phyloP scores from a whole-genome alignment of 1,139 yeast genomes.

The Geotrichum macrosporum region DNA sequence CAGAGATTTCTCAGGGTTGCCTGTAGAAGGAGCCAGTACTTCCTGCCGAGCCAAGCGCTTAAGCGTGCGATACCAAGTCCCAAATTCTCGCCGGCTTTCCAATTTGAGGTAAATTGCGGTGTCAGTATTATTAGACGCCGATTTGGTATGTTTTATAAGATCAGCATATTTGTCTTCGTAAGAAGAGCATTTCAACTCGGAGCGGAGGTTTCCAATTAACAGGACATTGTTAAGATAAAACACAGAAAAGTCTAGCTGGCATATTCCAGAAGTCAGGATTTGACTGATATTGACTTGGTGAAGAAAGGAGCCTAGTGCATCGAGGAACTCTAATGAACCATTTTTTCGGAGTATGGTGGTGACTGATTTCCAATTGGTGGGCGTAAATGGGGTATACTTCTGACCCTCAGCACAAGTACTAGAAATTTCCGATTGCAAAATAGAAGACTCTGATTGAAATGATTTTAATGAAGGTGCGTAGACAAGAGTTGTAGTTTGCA shows the following conservation, averaged over 20 bases:
- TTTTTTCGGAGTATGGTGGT: conserved; percentile 6
- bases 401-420: background rate
- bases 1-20: conserved; percentile 36
- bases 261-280: conserved; percentile 6
- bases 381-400: conserved; percentile 6
- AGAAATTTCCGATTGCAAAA: background rate
- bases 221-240: conserved; percentile 8
- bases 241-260: conserved; percentile 11
- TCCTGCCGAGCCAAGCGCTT: conserved; percentile 64
- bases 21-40: conserved; percentile 41
- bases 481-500: background rate
- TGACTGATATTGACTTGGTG: conserved; percentile 1
- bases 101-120: conserved; percentile 13
- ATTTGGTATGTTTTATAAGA: background rate
- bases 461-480: background rate
- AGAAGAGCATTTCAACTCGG: no score
- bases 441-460: background rate
- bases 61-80: conserved; percentile 75
- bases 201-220: conserved; percentile 8
- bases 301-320: background rate
- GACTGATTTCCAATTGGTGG: conserved; percentile 12
- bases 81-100: background rate
- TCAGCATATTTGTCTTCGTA: background rate
- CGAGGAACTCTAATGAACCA: conserved; percentile 8
- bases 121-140: background rate